Percentiles rank a stretch among this genome's conserved stretches.
Evolutionary conservation across 768 basidiomycete genomes (phyloP).

Genomic region (Leccinum rimulosum): DNA sequence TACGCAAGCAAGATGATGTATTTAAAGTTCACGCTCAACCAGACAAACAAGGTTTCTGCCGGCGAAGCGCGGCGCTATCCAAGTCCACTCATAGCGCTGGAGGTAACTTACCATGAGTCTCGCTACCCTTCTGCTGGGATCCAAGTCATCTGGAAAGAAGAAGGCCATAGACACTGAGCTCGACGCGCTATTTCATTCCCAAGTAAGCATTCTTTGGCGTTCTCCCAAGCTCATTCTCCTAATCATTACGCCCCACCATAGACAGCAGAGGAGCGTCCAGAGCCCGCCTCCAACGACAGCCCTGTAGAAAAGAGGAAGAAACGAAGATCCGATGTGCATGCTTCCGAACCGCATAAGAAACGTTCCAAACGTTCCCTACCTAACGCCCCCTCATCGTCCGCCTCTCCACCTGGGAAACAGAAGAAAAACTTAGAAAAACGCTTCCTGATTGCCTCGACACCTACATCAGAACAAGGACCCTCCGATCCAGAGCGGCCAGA

Average conservation of each 20-base stretch:
- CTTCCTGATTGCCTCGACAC: not conserved
- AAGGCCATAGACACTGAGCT: conserved; percentile 56
- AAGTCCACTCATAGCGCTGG: too few species aligned
- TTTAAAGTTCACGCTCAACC: too few species aligned
- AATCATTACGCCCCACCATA: conserved; percentile 2
- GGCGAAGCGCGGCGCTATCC: too few species aligned
- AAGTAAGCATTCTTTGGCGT: conserved; percentile 39
- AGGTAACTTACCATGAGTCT: conserved; percentile 41
- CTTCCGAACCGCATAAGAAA: conserved; percentile 17
- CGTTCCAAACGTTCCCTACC: conserved; percentile 12
- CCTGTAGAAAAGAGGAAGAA: conserved; percentile 12
- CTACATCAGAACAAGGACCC: not conserved
- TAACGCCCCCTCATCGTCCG: conserved; percentile 18
- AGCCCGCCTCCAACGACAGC: conserved; percentile 3
- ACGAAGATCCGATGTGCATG: conserved; percentile 11
- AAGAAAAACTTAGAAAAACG: conserved; percentile 14
- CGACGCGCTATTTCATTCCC: conserved; percentile 57
- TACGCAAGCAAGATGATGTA: too few species aligned
- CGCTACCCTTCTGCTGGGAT: conserved; percentile 48
- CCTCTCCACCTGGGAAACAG: conserved; percentile 15
- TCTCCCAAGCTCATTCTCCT: conserved; percentile 3
- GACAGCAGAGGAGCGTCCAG: conserved; percentile 6
- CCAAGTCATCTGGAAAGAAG: conserved; percentile 32
- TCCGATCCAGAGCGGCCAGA: not conserved
- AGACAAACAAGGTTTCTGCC: too few species aligned